Base-by-base conservation (phyloP, 352 stramenopile genomes). In the Globisporangium yorkense region DNA sequence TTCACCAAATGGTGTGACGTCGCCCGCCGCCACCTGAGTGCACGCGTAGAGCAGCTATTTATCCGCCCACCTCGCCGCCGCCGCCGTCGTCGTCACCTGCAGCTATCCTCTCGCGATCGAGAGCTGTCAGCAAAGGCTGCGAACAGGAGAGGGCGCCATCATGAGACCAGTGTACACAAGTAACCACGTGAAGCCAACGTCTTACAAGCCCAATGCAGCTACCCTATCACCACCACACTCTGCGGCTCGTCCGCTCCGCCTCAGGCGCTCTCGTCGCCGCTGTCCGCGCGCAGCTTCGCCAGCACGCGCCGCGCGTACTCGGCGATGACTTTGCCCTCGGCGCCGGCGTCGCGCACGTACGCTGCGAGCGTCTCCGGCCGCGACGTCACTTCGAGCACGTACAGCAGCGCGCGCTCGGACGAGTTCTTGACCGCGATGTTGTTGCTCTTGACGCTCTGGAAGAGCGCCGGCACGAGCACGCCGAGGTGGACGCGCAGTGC, bases 371-470 rank as follows among this genome's bases (percentile, higher is more conserved):
- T 93, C 56, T 92, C 84, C 0, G 88, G 79, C 2, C 85, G 84
- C 44, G 83, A 75, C 50, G 92, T 80, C 48, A 96, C 80, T 51
- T 96, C 84, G 20, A 96, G 74, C 67, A 96, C 48, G 54, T 96
- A 94, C 24, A 96, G 63, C 62, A 96, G 66, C 51, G 87, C 80
- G 35, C 88, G 80, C 59, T 96, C 88, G 40, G 87, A 86, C 13
- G 80, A 78, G 52, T 95, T 63, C 74, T 96, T 96, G 51, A 94
- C 85, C 0, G 81, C 78, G 54, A 96, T 79, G 65, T 96, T 94
- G 64, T 87, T 87, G 72, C 86, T 88, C 75, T 94, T 94, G 69
- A 96, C 91, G 41, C 88, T 71, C 64, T 78, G 67, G 59, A 96
- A 94, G 35, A 87, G 81, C 54, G 78, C 66, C 21, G 84, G 80